Conservation (phyloP, 1,139 yeast species). For the Candida glucosophila region DNA sequence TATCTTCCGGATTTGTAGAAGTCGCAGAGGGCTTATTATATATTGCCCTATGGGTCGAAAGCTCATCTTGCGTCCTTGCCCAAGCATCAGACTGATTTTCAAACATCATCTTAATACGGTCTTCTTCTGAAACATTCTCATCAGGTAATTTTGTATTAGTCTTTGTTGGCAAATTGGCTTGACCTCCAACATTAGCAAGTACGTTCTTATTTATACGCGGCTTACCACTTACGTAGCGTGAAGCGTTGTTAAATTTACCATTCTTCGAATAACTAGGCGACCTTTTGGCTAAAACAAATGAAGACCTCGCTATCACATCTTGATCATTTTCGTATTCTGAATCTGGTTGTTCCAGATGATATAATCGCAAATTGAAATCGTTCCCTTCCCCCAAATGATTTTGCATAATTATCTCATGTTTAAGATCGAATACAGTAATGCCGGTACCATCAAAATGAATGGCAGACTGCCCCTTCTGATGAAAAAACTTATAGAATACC, state of each 20-base stretch:
- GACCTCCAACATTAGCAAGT: constrained; percentile 15
- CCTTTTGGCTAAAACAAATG: constrained; percentile 73
- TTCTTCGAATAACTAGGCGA: constrained; percentile 57
- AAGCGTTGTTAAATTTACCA: constrained; percentile 60
- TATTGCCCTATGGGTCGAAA: constrained; percentile 69
- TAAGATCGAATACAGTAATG: constrained; percentile 85
- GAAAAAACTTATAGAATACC: constrained; percentile 78
- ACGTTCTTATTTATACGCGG: constrained; percentile 49
- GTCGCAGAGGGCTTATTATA: constrained; percentile 39
- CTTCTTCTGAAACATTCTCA: constrained; percentile 65
- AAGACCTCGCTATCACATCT: constrained; percentile 85
- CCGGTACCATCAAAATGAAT: constrained; percentile 95
- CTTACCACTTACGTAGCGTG: constrained; percentile 80
- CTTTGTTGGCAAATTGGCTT: constrained; percentile 11
- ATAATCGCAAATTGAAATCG: constrained; percentile 71
- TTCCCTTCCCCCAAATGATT: constrained; percentile 79
- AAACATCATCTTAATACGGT: constrained; percentile 82
- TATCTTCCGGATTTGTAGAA: constrained; percentile 47
- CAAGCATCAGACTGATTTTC: constrained; percentile 88
- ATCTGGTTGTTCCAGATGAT: constrained; percentile 60
- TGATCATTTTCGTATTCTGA: constrained; percentile 77
- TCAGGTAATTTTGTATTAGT: constrained; percentile 14
- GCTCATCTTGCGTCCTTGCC: constrained; percentile 88
- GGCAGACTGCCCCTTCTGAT: constrained; percentile 74
- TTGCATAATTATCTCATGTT: constrained; percentile 77